These are phyloP conservation scores for Heterobasidion annosum DNA, from an alignment of 1,284 basidiomycete genomes.

Conservation along the genomic window DNA sequence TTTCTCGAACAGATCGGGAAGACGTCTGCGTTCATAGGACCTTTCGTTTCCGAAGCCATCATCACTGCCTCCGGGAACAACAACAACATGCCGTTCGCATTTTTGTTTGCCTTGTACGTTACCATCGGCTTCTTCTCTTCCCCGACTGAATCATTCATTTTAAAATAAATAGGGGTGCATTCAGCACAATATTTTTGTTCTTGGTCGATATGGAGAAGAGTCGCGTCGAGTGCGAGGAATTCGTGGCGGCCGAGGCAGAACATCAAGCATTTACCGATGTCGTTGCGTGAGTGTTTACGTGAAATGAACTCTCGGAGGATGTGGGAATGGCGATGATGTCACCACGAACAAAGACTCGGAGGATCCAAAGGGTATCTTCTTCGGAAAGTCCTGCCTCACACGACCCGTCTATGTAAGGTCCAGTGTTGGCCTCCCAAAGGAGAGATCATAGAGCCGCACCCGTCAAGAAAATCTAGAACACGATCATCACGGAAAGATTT, in stretches of 20 bases:
- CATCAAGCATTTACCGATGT: constrained; percentile 34
- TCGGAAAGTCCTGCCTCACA: no score
- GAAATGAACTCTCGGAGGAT: no score
- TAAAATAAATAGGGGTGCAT: constrained; percentile 34
- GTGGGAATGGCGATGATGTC: no score
- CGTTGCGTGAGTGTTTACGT: not conserved
- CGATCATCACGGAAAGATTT: no score
- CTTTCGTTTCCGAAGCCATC: constrained; percentile 69
- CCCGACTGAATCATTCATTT: constrained; percentile 1
- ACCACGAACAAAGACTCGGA: no score
- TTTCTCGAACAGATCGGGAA: constrained; percentile 46
- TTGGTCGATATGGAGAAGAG: constrained; percentile 68
- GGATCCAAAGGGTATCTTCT: no score
- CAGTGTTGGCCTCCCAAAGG: no score
- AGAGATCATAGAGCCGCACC: no score
- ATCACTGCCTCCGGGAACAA: constrained; percentile 65
- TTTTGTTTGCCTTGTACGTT: constrained; percentile 63
- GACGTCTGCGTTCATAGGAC: constrained; percentile 77
- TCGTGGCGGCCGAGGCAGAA: constrained; percentile 47
- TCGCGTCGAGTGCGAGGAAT: constrained; percentile 54
- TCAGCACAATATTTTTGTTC: constrained; percentile 59
- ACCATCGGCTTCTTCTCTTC: not conserved
- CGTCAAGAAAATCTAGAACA: no score
- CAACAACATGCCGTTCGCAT: constrained; percentile 76
- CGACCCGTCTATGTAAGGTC: no score